These are phyloP conservation scores for Euphorbia peplus DNA, from an alignment of 345 rosid genomes.

Conservation along the genomic window DNA sequence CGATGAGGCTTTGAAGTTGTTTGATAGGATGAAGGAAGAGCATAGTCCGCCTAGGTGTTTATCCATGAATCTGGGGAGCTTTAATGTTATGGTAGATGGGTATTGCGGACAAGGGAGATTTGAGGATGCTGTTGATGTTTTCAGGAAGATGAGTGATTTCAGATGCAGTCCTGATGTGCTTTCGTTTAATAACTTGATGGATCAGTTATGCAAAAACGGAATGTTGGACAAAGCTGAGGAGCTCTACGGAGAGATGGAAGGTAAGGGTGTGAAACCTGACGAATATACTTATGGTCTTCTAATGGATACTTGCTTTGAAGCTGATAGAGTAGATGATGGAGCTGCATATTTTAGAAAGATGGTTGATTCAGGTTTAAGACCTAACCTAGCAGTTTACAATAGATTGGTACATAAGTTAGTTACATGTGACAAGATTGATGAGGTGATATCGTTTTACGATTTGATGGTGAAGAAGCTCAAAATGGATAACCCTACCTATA, in stretches of 20 bases:
- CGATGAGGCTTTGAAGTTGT: slow-evolving; percentile 68
- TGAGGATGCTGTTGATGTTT: slow-evolving; percentile 62
- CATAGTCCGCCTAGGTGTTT: slow-evolving; percentile 65
- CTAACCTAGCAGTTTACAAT: slow-evolving; percentile 69
- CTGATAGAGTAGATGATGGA: slow-evolving; percentile 64
- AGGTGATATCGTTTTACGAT: slow-evolving; percentile 71
- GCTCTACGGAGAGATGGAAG: slow-evolving; percentile 71
- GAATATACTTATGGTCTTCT: slow-evolving; percentile 66
- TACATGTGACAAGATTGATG: slow-evolving; percentile 58
- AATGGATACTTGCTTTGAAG: slow-evolving; percentile 77
- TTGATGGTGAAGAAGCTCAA: slow-evolving; percentile 83
- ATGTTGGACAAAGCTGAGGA: slow-evolving; percentile 68
- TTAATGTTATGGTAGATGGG: slow-evolving; percentile 83
- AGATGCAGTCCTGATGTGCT: slow-evolving; percentile 65
- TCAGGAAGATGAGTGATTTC: slow-evolving; percentile 58
- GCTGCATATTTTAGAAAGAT: slow-evolving; percentile 67
- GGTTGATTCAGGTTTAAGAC: slow-evolving; percentile 70
- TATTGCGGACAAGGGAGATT: slow-evolving; percentile 60
- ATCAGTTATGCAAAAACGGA: slow-evolving; percentile 66
- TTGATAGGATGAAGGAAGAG: slow-evolving; percentile 56
- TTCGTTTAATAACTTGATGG: slow-evolving; percentile 74
- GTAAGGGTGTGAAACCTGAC: slow-evolving; percentile 75
- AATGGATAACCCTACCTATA: slow-evolving; percentile 72
- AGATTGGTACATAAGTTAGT: slow-evolving; percentile 63
- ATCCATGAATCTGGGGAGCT: slow-evolving; percentile 74